Evolutionary conservation across 352 stramenopile species (phyloP), one percentile per base, ranked within the genome.

Genomic region (Elongisporangium undulatum): DNA sequence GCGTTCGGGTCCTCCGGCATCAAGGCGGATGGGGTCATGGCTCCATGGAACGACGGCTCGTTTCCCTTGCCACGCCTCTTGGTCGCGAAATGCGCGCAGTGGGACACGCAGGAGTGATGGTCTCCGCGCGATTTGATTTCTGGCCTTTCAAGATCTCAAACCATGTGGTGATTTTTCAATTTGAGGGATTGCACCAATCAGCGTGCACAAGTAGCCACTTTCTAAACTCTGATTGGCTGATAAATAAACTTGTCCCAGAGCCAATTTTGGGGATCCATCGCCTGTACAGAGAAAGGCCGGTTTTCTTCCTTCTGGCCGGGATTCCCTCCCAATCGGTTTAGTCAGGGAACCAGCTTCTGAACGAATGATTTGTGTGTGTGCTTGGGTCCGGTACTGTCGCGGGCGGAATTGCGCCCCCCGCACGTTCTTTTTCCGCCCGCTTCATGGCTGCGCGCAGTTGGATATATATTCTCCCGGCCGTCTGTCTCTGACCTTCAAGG

Each of bases 371-470:
- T 41, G 29, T 41, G 29, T 15, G 29, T 9, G 29, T 15, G 29
- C 1, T 15, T 3, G 24, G 24, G 24, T 34, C 7, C 3, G 24
- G 24, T 15, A 41, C 29, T 41, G 29, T 41, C 29, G 29, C 9
- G 29, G 29, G 29, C 8, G 29, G 29, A 41, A 41, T 41, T 41
- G 49, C 49, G 19, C 22, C 49, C 22, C 49, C 49, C 49, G 22
- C 49, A 15, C 10, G 22, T 53, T 53, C 22, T 26, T 53, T 53
- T 53, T 53, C 49, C 49, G 29, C 29, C 29, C 29, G 29, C 29
- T 41, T 41, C 29, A 41, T 41, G 29, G 29, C 29, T 41, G 29
- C 29, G 29, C 29, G 29, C 29, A 41, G 29, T 41, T 41, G 29
- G 29, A n/a, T n/a, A 41, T 41, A 41, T 41, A 41, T 41, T 41